Evolutionary conservation across 148 eudicot species (phyloP).

Genomic region (Rhododendron ferrugineum): DNA sequence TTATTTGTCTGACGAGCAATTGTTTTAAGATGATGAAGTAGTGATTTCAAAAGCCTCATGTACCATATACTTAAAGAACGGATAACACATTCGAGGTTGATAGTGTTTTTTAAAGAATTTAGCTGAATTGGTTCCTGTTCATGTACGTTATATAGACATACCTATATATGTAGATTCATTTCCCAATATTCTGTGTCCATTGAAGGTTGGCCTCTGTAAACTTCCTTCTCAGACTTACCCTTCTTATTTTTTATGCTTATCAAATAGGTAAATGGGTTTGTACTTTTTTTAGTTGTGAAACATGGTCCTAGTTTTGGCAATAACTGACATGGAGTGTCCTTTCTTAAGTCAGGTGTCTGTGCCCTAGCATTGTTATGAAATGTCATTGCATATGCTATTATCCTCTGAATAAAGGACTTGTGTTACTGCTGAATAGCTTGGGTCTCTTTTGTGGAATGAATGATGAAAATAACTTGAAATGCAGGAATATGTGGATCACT

Average conservation of each 20-base stretch:
- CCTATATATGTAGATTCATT: background rate
- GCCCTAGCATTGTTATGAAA: background rate
- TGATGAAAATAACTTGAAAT: constrained; percentile 16
- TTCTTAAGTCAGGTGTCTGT: background rate
- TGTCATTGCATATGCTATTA: background rate
- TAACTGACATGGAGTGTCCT: background rate
- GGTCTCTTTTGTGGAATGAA: constrained; percentile 5
- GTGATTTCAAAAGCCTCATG: background rate
- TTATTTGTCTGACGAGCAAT: background rate
- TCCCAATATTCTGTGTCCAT: background rate
- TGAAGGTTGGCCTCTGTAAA: background rate
- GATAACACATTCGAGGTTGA: background rate
- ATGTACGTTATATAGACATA: background rate
- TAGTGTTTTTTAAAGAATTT: background rate
- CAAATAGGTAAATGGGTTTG: background rate
- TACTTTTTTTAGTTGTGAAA: background rate
- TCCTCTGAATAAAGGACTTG: background rate
- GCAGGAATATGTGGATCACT: constrained; percentile 95
- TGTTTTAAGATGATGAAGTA: background rate
- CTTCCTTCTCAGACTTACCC: background rate
- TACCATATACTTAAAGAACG: background rate
- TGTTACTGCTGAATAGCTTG: background rate
- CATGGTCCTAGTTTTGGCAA: background rate
- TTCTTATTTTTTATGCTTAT: background rate
- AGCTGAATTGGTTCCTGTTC: background rate